Percentiles rank a stretch among this genome's conserved stretches.
phyloP scores from a whole-genome alignment of 2,329 filamentous ascomycete species.

The Stagonosporopsis cucurbitacearum region DNA sequence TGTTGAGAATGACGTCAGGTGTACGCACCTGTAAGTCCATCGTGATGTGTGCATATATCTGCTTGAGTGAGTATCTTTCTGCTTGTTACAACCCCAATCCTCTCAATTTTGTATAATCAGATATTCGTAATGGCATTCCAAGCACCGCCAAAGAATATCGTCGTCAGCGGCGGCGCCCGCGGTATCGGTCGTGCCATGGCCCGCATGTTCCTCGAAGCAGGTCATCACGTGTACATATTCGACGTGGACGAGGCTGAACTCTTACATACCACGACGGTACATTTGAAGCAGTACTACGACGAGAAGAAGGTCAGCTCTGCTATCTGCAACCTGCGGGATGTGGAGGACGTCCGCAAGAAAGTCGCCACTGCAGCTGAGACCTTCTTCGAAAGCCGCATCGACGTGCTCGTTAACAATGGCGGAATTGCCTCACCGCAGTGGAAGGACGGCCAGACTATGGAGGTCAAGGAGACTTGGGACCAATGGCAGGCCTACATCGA shows the following conservation, averaged over 20 bases:
- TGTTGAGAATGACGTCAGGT: constrained; percentile 34
- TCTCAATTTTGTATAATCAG: neutral
- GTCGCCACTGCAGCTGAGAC: constrained; percentile 51
- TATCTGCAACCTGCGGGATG: constrained; percentile 54
- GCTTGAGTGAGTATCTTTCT: neutral
- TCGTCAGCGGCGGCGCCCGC: constrained; percentile 53
- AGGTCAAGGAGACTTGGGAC: constrained; percentile 50
- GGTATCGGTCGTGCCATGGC: constrained; percentile 58
- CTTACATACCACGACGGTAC: constrained; percentile 48
- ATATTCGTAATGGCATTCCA: constrained; percentile 5
- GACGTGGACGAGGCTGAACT: constrained; percentile 52
- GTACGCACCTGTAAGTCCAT: constrained; percentile 23
- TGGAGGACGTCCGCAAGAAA: constrained; percentile 50
- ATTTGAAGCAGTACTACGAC: constrained; percentile 48
- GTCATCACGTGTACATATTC: constrained; percentile 57
- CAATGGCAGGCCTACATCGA: constrained; percentile 57
- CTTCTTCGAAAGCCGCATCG: constrained; percentile 52
- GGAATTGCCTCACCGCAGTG: constrained; percentile 50
- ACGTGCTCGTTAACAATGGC: constrained; percentile 50
- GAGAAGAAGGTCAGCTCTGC: constrained; percentile 45
- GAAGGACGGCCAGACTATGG: constrained; percentile 56
- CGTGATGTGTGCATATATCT: constrained; percentile 1
- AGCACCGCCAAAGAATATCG: constrained; percentile 39
- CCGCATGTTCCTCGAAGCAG: constrained; percentile 54
- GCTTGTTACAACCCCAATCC: neutral